Percentiles rank a stretch among this genome's conserved stretches.
phyloP scores from a whole-genome alignment of 192 early-diverging fungal genomes.

The Umbelopsis sp. region DNA sequence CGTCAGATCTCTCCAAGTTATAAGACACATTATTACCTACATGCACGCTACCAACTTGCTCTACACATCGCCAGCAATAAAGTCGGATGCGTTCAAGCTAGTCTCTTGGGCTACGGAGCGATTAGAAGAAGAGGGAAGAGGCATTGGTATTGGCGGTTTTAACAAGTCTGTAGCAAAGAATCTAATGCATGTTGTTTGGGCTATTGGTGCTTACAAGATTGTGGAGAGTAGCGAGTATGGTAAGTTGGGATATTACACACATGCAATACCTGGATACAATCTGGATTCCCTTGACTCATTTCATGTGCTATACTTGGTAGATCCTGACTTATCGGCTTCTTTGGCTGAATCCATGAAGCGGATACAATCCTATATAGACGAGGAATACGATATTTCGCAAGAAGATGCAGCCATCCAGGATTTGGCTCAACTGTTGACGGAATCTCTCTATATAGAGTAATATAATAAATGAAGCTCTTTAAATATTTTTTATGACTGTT shows the following conservation, averaged over 20 bases:
- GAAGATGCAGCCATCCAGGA: constrained; percentile 36
- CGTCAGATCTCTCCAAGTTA: constrained; percentile 20
- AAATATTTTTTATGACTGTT: too few relatives aligned
- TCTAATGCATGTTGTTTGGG: constrained; percentile 36
- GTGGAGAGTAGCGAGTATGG: constrained; percentile 32
- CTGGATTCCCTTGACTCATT: neutral
- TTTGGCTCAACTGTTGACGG: constrained; percentile 4
- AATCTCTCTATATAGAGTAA: neutral
- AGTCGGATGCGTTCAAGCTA: constrained; percentile 18
- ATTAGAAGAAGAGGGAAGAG: constrained; percentile 37
- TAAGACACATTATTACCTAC: constrained; percentile 30
- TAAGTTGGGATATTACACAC: too few relatives aligned
- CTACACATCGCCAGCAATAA: neutral
- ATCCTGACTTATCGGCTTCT: neutral
- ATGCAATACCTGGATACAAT: too few relatives aligned
- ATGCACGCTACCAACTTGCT: constrained; percentile 23
- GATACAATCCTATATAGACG: constrained; percentile 33
- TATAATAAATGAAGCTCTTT: too few relatives aligned
- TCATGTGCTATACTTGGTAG: neutral
- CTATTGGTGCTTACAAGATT: constrained; percentile 24
- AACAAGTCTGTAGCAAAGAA: constrained; percentile 34
- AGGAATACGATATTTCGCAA: constrained; percentile 27
- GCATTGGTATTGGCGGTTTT: constrained; percentile 32
- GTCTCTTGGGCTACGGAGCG: constrained; percentile 31
- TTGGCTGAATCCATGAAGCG: constrained; percentile 29